Evolutionary conservation across 129 eudicot species (phyloP).

Genomic region (Calendula officinalis): DNA sequence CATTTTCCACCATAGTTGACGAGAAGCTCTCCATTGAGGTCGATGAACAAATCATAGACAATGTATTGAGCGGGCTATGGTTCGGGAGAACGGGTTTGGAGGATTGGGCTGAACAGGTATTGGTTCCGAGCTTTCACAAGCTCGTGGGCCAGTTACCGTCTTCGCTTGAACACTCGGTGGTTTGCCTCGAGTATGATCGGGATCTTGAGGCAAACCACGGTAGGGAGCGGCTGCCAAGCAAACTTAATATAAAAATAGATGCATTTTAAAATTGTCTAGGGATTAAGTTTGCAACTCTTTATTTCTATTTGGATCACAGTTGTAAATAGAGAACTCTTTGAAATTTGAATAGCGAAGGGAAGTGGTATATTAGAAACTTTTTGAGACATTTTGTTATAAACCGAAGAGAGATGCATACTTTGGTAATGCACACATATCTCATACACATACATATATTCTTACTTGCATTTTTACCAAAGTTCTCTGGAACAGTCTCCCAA

Average conservation of each 20-base stretch:
- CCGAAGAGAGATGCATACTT: no score
- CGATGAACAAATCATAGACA: constrained; percentile 55
- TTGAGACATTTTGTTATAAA: not conserved
- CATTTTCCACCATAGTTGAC: constrained; percentile 37
- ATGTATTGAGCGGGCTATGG: constrained; percentile 68
- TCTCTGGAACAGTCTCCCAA: no score
- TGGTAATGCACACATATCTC: no score
- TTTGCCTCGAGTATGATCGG: constrained; percentile 51
- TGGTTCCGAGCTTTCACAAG: constrained; percentile 48
- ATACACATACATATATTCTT: no score
- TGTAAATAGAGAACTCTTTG: constrained; percentile 33
- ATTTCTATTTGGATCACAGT: constrained; percentile 10
- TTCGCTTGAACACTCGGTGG: constrained; percentile 32
- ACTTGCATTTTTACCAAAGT: no score
- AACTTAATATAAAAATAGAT: constrained; percentile 44
- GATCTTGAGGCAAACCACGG: constrained; percentile 30
- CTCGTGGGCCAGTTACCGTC: constrained; percentile 14
- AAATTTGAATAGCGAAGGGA: constrained; percentile 9
- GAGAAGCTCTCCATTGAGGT: constrained; percentile 49
- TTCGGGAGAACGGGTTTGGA: constrained; percentile 48
- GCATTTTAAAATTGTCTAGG: constrained; percentile 23
- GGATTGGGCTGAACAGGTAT: constrained; percentile 51
- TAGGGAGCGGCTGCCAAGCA: constrained; percentile 61
- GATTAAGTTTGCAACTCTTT: constrained; percentile 10
- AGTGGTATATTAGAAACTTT: no score